phyloP scores from a whole-genome alignment of 2,329 filamentous ascomycete species.

The Coleophoma eucalyptorum region DNA sequence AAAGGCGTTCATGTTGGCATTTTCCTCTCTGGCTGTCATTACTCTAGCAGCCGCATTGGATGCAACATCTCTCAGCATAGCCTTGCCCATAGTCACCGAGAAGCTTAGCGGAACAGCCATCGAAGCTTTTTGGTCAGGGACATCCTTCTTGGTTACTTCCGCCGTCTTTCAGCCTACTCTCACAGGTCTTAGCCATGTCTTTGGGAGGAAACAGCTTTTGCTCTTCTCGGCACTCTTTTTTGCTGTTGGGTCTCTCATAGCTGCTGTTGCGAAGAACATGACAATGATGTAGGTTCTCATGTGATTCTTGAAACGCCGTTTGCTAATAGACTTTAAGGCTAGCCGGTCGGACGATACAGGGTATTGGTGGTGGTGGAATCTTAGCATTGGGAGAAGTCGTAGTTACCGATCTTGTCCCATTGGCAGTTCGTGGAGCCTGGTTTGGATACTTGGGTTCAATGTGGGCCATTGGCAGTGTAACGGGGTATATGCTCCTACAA shows the following conservation, averaged over 20 bases:
- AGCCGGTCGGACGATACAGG: constrained; percentile 39
- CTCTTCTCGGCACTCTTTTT: constrained; percentile 28
- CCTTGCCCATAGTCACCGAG: constrained; percentile 49
- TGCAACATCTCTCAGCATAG: constrained; percentile 61
- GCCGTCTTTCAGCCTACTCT: constrained; percentile 54
- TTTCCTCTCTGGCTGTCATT: constrained; percentile 35
- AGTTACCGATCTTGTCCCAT: constrained; percentile 40
- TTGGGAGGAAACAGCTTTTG: constrained; percentile 32
- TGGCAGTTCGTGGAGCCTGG: constrained; percentile 36
- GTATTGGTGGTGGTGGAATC: constrained; percentile 47
- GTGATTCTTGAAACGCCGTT: not conserved
- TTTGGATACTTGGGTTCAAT: constrained; percentile 30
- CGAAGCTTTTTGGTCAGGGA: constrained; percentile 69
- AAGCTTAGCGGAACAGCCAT: constrained; percentile 49
- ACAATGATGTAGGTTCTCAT: constrained; percentile 21
- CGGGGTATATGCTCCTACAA: constrained; percentile 24
- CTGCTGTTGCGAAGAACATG: constrained; percentile 31
- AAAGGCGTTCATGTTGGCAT: constrained; percentile 19
- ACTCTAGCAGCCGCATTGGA: constrained; percentile 62
- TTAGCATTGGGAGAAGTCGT: constrained; percentile 41
- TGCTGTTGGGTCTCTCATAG: constrained; percentile 33
- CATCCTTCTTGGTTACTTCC: constrained; percentile 63
- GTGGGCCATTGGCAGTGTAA: constrained; percentile 53
- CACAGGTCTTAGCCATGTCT: constrained; percentile 33
- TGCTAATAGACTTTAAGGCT: constrained; percentile 20